Evolutionary conservation across 75 land plant species (phyloP), one percentile per base, ranked within the genome.

Genomic region (Selaginella moellendorffii): DNA sequence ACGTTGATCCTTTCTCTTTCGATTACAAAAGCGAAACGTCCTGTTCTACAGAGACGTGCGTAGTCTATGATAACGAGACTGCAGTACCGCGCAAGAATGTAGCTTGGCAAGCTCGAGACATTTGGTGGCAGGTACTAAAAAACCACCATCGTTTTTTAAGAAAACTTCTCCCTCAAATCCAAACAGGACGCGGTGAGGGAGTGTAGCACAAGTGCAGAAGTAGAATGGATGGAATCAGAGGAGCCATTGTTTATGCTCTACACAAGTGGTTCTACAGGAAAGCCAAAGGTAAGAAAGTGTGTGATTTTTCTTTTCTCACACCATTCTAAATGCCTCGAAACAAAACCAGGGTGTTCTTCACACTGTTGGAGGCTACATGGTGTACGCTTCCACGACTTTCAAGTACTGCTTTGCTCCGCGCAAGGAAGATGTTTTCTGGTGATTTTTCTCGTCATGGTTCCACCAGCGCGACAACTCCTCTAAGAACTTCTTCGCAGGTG

Each of bases 181-280:
- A 2, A 19, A 56, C 69, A 67, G 69, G 69, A 67, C 30, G 30
- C 19, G 1, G 27, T 67, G 12, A 26, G 27, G 17, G 1, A 8
- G 14, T 52, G 46, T 53, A 27, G 22, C 18, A 56, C 53, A 5
- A 52, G 53, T 14, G 67, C 66, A 14, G 21, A 20, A 12, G 22
- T 64, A n/a, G 67, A 64, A 29, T 70, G 72, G 67, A 70, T 70
- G 72, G 72, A 70, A 28, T 20, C 72, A n/a, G 72, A 70, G 42
- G 72, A 70, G 17, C 54, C 67, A 10, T 61, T 70, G 1, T 70
- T 70, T 27, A 63, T 70, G 54, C 58, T 70, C 1, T 70, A 70
- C 25, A 69, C 71, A 62, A 69, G 71, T 62, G 71, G 71, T 2
- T 69, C 71, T 23, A 69, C 71, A 25, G 72, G 72, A 26, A 70